phyloP scores from a whole-genome alignment of 345 rosid genomes.

The Turritis glabra region DNA sequence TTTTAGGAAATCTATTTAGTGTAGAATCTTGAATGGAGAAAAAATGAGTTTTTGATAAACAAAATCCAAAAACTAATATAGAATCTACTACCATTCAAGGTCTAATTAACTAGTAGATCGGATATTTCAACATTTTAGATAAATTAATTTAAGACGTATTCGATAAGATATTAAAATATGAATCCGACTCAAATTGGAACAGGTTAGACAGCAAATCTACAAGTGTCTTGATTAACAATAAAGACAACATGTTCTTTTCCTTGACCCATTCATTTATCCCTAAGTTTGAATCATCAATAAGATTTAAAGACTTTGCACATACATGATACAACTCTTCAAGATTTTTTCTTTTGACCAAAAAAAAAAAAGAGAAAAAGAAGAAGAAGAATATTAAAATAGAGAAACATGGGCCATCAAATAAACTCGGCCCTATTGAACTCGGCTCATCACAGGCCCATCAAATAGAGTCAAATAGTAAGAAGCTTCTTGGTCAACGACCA shows the following conservation, averaged over 20 bases:
- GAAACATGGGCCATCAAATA: not conserved
- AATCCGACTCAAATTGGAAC: constrained; percentile 21
- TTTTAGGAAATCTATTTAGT: too few species aligned
- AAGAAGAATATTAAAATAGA: not conserved
- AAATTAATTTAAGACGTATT: too few species aligned
- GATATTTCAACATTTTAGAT: too few species aligned
- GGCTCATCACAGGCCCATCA: not conserved
- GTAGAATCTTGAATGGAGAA: too few species aligned
- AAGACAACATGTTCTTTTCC: not conserved
- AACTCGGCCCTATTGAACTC: not conserved
- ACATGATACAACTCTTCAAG: not conserved
- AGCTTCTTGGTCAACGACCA: not conserved
- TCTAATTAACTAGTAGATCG: too few species aligned
- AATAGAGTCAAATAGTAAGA: not conserved
- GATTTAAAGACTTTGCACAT: constrained; percentile 1
- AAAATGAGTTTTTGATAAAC: too few species aligned
- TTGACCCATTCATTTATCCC: constrained; percentile 16
- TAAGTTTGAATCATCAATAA: not conserved
- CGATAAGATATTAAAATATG: too few species aligned
- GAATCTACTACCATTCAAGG: too few species aligned
- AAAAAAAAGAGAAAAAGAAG: too few species aligned
- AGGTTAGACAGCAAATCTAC: constrained; percentile 1
- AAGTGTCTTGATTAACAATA: constrained; percentile 3
- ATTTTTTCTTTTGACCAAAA: not conserved
- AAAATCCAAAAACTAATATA: too few species aligned